Percentiles rank a stretch among this genome's conserved stretches.
These are phyloP conservation scores for Aspergillus aculeatus DNA, from an alignment of 2,329 filamentous ascomycete genomes.

Conservation along the genomic window DNA sequence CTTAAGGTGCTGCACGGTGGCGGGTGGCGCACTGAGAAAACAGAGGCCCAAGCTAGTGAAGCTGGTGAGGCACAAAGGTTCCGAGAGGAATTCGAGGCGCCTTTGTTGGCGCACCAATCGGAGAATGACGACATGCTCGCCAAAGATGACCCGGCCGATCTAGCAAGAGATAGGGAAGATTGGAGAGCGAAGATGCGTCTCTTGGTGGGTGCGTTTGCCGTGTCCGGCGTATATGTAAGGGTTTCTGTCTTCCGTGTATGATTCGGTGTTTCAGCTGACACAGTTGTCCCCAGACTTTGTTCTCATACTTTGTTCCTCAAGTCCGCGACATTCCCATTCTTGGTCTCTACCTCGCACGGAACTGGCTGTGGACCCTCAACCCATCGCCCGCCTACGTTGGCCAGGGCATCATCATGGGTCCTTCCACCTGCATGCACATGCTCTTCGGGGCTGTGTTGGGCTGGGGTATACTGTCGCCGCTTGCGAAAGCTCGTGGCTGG, in stretches of 20 bases:
- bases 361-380: conserved; percentile 95
- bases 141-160: conserved; percentile 35
- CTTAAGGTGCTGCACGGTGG: conserved; percentile 83
- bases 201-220: conserved; percentile 58
- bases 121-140: conserved; percentile 52
- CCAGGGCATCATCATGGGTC: conserved; percentile 98
- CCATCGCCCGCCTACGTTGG: conserved; percentile 96
- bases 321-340: conserved; percentile 85
- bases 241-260: conserved; percentile 6
- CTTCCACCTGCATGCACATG: conserved; percentile 94
- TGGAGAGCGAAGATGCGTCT: conserved; percentile 64
- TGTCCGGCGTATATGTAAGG: conserved; percentile 56
- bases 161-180: conserved; percentile 45
- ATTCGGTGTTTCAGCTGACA: neutral
- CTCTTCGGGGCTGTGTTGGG: conserved; percentile 82
- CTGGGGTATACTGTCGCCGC: conserved; percentile 85
- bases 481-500: conserved; percentile 85
- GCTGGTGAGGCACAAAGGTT: conserved; percentile 17
- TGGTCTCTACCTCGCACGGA: conserved; percentile 67
- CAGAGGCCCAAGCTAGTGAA: conserved; percentile 23
- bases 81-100: conserved; percentile 28
- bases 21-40: conserved; percentile 43
- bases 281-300: conserved; percentile 62
- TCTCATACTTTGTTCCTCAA: conserved; percentile 85
- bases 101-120: conserved; percentile 35